Base-by-base conservation (phyloP, 2,329 filamentous ascomycete genomes). In the Alternaria sp. region DNA sequence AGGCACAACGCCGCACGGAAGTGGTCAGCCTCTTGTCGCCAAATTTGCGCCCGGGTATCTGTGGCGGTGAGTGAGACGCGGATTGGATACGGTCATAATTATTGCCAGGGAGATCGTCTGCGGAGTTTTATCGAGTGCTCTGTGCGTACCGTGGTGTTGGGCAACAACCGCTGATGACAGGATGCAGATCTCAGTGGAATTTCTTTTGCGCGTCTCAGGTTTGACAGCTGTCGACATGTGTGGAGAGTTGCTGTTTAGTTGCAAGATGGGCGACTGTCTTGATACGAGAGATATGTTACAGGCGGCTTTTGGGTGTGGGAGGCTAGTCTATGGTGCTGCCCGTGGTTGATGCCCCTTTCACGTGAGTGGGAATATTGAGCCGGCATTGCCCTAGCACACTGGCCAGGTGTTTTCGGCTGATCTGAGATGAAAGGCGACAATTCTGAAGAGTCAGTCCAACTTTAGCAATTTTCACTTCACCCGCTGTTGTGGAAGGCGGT, bases 401-500 rank as follows among this genome's bases (percentile, higher is more conserved):
- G 57, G 57, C 52, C 57, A 56, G 57, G 52, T 59, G 57, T 70
- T 70, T 73, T 76, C 72, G 73, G 73, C 73, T 74, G 72, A 75
- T 67, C 64, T 65, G 54, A 66, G 51, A 62, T 62, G 66, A 68
- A 68, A 62, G 59, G 55, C 61, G 60, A 56, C 56, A 36, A 36
- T 34, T 51, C 43, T 54, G 53, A 49, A 59, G 63, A 64, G 62
- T 63, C 64, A 65, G 63, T 64, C 51, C 46, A 53, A 55, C 67
- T 59, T 65, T 65, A 61, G 61, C 59, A 68, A 64, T 72, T 67
- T 66, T 67, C 59, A 44, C 58, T 57, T 57, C 61, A 63, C 61
- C 61, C 54, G 66, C 52, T 63, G 61, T 57, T 47, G 53, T 62
- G 59, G 42, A 39, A 59, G 46, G 51, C 66, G 47, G 66, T 69